Percentiles rank a stretch among this genome's conserved stretches.
Evolutionary conservation across 306 rosid species (phyloP).

Genomic region (Ormosia emarginata): DNA sequence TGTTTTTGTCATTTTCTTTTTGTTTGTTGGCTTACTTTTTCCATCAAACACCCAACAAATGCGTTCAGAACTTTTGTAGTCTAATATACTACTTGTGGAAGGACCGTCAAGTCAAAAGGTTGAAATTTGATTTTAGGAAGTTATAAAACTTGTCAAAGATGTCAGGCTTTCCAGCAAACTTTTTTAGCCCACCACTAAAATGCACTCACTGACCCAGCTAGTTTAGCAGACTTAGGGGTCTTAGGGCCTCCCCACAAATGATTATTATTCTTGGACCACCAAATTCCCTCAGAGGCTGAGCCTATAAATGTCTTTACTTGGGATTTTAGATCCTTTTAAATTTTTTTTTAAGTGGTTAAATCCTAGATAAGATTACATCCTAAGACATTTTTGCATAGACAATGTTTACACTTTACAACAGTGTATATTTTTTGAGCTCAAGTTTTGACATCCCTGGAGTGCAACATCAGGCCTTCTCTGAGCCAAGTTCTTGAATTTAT

Average conservation of each 20-base stretch:
- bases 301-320: background rate
- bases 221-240: background rate
- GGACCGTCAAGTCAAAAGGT: constrained; percentile 32
- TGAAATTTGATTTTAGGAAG: constrained; percentile 1
- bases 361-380: background rate
- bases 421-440: background rate
- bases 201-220: background rate
- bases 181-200: background rate
- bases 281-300: background rate
- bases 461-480: background rate
- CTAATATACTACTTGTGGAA: constrained; percentile 1
- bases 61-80: background rate
- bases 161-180: constrained; percentile 25
- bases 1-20: constrained; percentile 30
- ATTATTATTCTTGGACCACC: constrained; percentile 15
- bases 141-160: constrained; percentile 28
- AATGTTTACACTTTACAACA: background rate
- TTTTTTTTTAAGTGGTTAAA: too few relatives aligned
- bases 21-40: constrained; percentile 36
- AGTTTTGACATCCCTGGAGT: background rate
- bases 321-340: too few relatives aligned
- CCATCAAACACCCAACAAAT: constrained; percentile 18
- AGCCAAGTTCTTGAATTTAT: background rate
- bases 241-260: background rate
- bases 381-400: background rate